A percentile compares a stretch with the other conserved stretches of the same genome.
Evolutionary conservation across 129 eudicot genomes (phyloP).

Genomic region (Ambrosia artemisiifolia): DNA sequence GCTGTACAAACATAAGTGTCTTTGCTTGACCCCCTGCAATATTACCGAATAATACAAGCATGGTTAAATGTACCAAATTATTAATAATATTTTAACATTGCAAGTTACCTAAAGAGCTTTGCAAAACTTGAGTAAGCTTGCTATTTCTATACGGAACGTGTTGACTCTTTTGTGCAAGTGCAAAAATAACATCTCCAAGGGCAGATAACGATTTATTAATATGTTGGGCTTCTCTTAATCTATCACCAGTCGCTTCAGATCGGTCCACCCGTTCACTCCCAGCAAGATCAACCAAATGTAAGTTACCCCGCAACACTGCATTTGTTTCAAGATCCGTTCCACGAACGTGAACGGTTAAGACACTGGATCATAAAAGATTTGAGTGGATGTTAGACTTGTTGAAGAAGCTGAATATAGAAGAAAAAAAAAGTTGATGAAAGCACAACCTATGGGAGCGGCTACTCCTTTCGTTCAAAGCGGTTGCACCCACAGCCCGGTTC

Average conservation of each 20-base stretch:
- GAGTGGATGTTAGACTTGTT: background rate
- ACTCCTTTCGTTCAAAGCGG: constrained; percentile 89
- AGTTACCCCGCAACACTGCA: constrained; percentile 64
- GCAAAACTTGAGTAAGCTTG: constrained; percentile 88
- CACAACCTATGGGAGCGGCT: constrained; percentile 89
- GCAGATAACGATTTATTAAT: constrained; percentile 88
- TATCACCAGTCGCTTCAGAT: constrained; percentile 81
- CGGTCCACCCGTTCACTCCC: constrained; percentile 92
- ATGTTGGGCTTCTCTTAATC: constrained; percentile 84
- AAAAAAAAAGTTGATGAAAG: background rate
- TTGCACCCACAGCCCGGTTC: constrained; percentile 90
- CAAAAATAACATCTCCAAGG: constrained; percentile 85
- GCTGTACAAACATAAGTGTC: constrained; percentile 87
- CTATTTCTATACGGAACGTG: constrained; percentile 94
- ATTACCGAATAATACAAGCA: constrained; percentile 1
- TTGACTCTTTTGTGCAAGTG: constrained; percentile 73
- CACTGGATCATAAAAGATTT: constrained; percentile 39
- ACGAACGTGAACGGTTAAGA: constrained; percentile 80
- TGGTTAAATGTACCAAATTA: background rate
- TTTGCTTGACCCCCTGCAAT: constrained; percentile 84
- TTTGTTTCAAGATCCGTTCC: constrained; percentile 73
- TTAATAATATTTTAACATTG: background rate
- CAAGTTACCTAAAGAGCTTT: constrained; percentile 70
- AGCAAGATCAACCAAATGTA: constrained; percentile 89
- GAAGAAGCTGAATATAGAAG: background rate